Evolutionary conservation across 1,139 yeast genomes (phyloP).

Genomic region (Geotrichum restrictum): DNA sequence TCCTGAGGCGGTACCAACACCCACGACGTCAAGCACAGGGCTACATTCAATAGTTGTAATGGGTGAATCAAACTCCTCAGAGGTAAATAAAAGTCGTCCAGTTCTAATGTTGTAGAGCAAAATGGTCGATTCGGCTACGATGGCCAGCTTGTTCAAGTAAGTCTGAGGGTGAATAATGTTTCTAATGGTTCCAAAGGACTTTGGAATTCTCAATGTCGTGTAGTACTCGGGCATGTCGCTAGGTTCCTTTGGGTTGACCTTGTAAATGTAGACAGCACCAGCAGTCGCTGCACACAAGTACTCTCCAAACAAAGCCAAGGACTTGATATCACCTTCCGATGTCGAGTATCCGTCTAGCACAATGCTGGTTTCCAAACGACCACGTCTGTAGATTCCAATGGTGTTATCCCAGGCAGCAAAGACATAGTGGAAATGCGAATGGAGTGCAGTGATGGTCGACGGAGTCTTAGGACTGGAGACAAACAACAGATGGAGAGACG

Average conservation of each 20-base stretch:
- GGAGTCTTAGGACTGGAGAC: slow-evolving; percentile 80
- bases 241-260: slow-evolving; percentile 45
- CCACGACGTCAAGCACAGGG: slow-evolving; percentile 81
- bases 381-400: slow-evolving; percentile 80
- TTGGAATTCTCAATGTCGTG: slow-evolving; percentile 56
- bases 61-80: slow-evolving; percentile 45
- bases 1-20: slow-evolving; percentile 72
- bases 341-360: slow-evolving; percentile 32
- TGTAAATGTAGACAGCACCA: slow-evolving; percentile 61
- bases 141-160: slow-evolving; percentile 79
- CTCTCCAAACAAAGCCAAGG: slow-evolving; percentile 71
- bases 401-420: slow-evolving; percentile 71
- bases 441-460: slow-evolving; percentile 61
- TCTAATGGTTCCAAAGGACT: slow-evolving; percentile 64
- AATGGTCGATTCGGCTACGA: slow-evolving; percentile 58
- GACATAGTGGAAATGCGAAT: slow-evolving; percentile 80
- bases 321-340: slow-evolving; percentile 41
- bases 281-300: slow-evolving; percentile 59
- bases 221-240: slow-evolving; percentile 42
- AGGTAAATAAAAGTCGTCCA: slow-evolving; percentile 64
- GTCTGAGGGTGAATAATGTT: slow-evolving; percentile 83
- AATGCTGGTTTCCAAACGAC: slow-evolving; percentile 60
- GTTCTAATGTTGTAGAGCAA: slow-evolving; percentile 69
- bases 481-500: slow-evolving; percentile 77
- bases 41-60: slow-evolving; percentile 67